Conservation (phyloP, 2,329 filamentous ascomycete genomes). For the Aspergillus ruber region DNA sequence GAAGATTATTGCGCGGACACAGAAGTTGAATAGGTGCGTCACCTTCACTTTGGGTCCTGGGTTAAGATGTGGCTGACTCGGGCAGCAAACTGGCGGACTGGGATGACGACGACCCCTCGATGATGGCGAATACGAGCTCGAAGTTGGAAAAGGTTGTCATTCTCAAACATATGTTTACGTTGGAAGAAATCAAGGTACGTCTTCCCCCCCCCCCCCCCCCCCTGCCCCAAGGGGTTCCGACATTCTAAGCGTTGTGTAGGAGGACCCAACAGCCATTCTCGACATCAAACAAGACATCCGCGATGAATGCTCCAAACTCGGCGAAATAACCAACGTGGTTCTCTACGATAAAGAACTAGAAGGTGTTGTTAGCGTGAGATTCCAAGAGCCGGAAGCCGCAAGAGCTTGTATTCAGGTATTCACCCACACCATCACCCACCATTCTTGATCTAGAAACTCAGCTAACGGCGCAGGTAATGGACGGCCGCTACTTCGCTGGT, state of each 20-base stretch:
- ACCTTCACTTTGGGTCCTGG: background rate
- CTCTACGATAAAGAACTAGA: slow-evolving; percentile 81
- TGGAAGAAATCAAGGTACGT: slow-evolving; percentile 65
- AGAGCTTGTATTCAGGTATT: slow-evolving; percentile 52
- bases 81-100: slow-evolving; percentile 82
- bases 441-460: too few species aligned
- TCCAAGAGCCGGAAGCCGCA: slow-evolving; percentile 64
- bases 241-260: slow-evolving; percentile 31
- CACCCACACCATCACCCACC: too few species aligned
- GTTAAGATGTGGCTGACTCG: slow-evolving; percentile 10
- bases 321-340: slow-evolving; percentile 82
- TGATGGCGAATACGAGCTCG: slow-evolving; percentile 50
- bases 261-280: slow-evolving; percentile 73
- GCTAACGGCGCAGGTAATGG: slow-evolving; percentile 48
- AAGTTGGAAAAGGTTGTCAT: slow-evolving; percentile 76
- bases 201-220: background rate
- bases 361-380: slow-evolving; percentile 80
- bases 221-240: background rate
- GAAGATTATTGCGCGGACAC: slow-evolving; percentile 85
- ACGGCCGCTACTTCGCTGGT: slow-evolving; percentile 73
- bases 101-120: slow-evolving; percentile 76
- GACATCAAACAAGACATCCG: slow-evolving; percentile 94
- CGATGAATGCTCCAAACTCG: slow-evolving; percentile 81
- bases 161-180: slow-evolving; percentile 87
- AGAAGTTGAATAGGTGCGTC: slow-evolving; percentile 66